A percentile compares a stretch with the other conserved stretches of the same genome.
Evolutionary conservation across 495 filamentous ascomycete genomes (phyloP).

Genomic region (Annulohypoxylon nitens): DNA sequence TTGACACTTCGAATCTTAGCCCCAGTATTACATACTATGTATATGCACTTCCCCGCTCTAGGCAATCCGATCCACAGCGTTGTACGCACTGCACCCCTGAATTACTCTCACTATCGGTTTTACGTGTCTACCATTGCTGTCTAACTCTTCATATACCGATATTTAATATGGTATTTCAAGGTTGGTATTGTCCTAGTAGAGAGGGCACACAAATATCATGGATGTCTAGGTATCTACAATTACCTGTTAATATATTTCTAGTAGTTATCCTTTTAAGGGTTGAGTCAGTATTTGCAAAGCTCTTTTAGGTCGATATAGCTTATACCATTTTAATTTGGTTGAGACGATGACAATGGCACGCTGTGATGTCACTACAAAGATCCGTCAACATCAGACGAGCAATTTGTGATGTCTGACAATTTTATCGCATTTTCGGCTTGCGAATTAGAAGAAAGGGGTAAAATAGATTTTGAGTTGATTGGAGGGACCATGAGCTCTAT

Average conservation of each 20-base stretch:
- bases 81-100: constrained; percentile 12
- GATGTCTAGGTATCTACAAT: too few relatives aligned
- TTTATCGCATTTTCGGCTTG: constrained; percentile 10
- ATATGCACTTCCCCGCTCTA: constrained; percentile 39
- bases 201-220: not conserved
- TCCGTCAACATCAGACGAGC: not conserved
- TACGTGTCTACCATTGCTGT: not conserved
- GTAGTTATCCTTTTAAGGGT: not conserved
- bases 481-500: not conserved
- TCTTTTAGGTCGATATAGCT: constrained; percentile 9
- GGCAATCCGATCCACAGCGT: not conserved
- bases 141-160: not conserved
- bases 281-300: not conserved
- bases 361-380: constrained; percentile 35
- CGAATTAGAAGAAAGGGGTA: not conserved
- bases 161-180: not conserved
- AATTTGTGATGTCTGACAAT: constrained; percentile 11
- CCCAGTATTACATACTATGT: not conserved
- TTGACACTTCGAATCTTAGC: constrained; percentile 1
- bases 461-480: constrained; percentile 9
- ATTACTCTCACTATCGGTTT: not conserved
- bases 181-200: not conserved
- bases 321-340: not conserved
- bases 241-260: not conserved
- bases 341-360: not conserved